These are phyloP conservation scores for Bassia scoparia DNA, from an alignment of 148 eudicot species.

Conservation along the genomic window DNA sequence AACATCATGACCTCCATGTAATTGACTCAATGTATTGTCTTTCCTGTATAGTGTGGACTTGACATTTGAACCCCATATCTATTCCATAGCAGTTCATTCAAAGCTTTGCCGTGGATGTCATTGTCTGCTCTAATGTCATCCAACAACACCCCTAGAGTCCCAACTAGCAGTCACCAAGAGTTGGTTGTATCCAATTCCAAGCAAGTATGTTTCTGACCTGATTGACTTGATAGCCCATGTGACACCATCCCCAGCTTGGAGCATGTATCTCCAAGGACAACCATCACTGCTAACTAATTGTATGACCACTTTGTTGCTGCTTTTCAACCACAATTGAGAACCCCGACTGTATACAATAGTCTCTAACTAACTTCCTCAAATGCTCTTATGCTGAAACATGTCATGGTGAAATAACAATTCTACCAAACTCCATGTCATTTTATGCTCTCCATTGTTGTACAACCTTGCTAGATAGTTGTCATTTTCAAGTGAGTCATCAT, in stretches of 20 bases:
- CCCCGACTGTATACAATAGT: conserved; percentile 4
- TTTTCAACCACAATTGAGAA: not conserved
- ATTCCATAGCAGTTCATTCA: not conserved
- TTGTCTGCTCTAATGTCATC: conserved; percentile 5
- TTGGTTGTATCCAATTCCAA: not conserved
- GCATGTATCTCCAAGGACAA: not conserved
- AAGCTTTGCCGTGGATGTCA: not conserved
- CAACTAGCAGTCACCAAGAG: not conserved
- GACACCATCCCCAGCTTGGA: not conserved
- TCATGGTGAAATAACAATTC: not conserved
- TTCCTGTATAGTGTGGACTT: not conserved
- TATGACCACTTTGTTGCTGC: not conserved
- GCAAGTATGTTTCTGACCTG: not conserved
- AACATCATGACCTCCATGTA: not conserved
- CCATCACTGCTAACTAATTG: not conserved
- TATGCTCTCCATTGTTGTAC: too few relatives aligned
- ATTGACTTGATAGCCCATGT: conserved; percentile 7
- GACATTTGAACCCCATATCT: not conserved
- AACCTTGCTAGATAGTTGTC: too few relatives aligned
- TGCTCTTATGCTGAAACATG: not conserved
- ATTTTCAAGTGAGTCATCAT: too few relatives aligned
- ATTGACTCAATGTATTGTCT: not conserved
- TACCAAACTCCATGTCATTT: too few relatives aligned
- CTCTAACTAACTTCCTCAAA: not conserved
- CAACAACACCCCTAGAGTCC: not conserved